Conservation (phyloP, 2,329 filamentous ascomycete species). For the Sclerotinia borealis region DNA sequence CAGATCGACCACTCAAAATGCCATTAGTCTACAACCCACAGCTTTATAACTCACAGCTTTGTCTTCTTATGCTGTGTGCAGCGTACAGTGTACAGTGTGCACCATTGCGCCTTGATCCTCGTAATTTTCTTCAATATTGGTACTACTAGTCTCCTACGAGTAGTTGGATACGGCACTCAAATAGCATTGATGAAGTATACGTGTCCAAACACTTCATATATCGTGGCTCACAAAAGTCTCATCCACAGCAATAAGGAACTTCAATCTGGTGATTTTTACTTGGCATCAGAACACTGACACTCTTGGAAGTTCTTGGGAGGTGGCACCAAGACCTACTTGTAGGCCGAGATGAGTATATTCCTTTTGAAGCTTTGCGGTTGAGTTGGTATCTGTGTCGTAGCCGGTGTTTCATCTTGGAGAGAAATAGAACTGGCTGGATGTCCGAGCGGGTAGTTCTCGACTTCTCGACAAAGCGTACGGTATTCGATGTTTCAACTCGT, state of each 20-base stretch:
- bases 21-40: not conserved
- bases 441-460: slow-evolving; percentile 10
- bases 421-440: not conserved
- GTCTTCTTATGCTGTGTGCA: not conserved
- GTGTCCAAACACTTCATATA: not conserved
- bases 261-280: not conserved
- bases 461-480: slow-evolving; percentile 5
- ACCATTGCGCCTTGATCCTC: no score
- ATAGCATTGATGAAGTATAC: not conserved
- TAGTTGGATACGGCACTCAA: not conserved
- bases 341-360: not conserved
- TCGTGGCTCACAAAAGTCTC: not conserved
- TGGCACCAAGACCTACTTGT: not conserved
- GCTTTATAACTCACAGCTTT: not conserved
- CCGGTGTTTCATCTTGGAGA: not conserved
- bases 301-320: not conserved
- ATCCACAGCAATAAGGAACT: not conserved
- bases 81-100: no score
- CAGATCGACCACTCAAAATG: not conserved
- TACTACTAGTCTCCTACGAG: not conserved
- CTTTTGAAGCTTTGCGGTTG: not conserved
- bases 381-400: not conserved
- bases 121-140: not conserved
- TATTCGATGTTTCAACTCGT: slow-evolving; percentile 6
- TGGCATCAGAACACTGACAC: slow-evolving; percentile 5